Percentiles rank a stretch among this genome's conserved stretches.
phyloP scores from a whole-genome alignment of 148 eudicot species.

The Chenopodium quinoa region DNA sequence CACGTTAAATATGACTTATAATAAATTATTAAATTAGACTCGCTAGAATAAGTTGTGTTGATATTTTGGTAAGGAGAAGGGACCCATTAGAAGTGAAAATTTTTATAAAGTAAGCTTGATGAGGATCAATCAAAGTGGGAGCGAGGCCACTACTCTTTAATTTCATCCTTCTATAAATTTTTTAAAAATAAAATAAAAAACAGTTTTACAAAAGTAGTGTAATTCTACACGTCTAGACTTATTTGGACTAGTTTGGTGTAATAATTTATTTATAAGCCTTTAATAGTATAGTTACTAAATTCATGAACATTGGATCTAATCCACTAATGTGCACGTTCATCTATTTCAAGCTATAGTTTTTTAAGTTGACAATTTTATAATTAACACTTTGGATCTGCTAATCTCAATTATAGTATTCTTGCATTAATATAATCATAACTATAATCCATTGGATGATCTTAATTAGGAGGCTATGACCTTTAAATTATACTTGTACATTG shows the following conservation, averaged over 20 bases:
- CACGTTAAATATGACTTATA: background rate
- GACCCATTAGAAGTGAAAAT: background rate
- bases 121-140: background rate
- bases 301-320: background rate
- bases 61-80: background rate
- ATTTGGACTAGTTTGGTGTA: background rate
- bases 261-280: background rate
- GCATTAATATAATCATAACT: background rate
- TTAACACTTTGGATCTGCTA: background rate
- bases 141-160: background rate
- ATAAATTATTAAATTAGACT: background rate
- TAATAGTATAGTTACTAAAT: background rate
- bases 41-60: too few relatives aligned
- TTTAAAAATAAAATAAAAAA: too few relatives aligned
- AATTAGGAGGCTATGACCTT: background rate
- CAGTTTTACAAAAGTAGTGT: background rate
- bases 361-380: background rate
- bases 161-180: background rate
- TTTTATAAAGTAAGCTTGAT: too few relatives aligned
- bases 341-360: background rate
- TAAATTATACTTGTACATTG: background rate
- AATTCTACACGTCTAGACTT: background rate
- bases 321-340: background rate
- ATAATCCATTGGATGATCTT: background rate
- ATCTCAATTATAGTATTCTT: background rate